Base-by-base conservation (phyloP, 768 basidiomycete species). In the Rhizopogon vinicolor region DNA sequence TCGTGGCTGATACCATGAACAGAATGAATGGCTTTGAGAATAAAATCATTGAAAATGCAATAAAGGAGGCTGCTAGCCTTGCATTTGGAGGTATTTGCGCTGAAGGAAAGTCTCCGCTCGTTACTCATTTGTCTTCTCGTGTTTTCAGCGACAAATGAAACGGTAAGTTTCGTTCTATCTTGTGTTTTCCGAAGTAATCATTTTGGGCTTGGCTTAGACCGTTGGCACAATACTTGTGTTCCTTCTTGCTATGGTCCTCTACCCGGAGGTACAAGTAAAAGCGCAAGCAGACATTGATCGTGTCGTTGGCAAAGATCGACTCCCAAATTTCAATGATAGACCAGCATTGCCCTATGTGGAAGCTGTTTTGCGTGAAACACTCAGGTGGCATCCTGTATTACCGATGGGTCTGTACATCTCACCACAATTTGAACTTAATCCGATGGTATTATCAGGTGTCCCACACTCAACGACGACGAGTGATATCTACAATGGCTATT, bases 401-500 rank as follows among this genome's bases (percentile, higher is more conserved):
- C 53, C 53, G 4, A 14, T 54, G 16, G 39, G 53, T 48, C 12
- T 3, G 44, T 28, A 49, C 6, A 22, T 9, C n/a, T 5, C 8
- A 41, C 2, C 29, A 18, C 3, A 41, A 19, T 14, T 29, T 35
- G 37, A 25, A 44, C 29, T 43, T 43, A 25, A 14, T 31, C 16
- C 6, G 28, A 33, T 31, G n/a, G 13, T 14, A 5, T 18, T 37
- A 12, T 6, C 31, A 58, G 65, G 57, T 14, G 31, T 66, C 16
- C 60, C 66, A 9, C 68, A 68, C 54, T 41, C 51, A 7, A 29
- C 61, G 7, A 74, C 71, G 1, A 59, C 66, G 41, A 72, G 74
- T 54, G 75, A 75, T 40, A 52, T 67, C 9, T 76, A 75, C 57
- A 62, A 68, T 39, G 72, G 74, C 12, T 78, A 78, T 54, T 62